Base-by-base conservation (phyloP, 257 asterid genomes). In the Ballota nigra region DNA sequence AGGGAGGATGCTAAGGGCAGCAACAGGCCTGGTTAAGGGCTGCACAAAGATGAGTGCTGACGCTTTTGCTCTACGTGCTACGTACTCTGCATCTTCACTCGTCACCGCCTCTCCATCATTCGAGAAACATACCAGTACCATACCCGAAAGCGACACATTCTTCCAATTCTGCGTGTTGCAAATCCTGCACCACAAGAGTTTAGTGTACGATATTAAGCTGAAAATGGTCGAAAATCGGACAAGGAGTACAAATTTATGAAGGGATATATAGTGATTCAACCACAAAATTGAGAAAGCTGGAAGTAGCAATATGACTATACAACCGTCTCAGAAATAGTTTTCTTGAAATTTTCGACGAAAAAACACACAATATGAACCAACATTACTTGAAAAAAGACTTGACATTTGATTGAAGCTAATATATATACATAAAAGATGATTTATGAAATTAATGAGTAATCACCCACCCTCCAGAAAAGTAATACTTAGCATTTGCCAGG, bases 31-130 rank as follows among this genome's bases (percentile, higher is more conserved):
- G 19, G 76, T 82, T 28, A 84, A 16, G 12, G 91, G 89, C 81
- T 80, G 82, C 31, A 84, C 95, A 40, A 84, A 88, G 67, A 88
- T 82, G 4, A 86, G 66, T 2, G 85, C 90, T 0, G 82, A 15
- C 22, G 90, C 90, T 29, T 79, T 73, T 62, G 81, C 77, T 67
- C 3, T 33, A 8, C 36, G 16, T 13, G 85, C 86, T 28, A 69
- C 86, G 9, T 11, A 68, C 75, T 80, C 88, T 2, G 86, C 86
- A 1, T 77, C 80, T 41, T 63, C 73, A 28, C 86, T 77, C 60
- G 16, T 24, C 10, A 53, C 47, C 1, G 1, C 19, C 1, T 59
- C 19, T 69, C 90, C 87, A 23, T 80, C 78, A 0, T 63, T 65
- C 1, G 83, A 77, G 82, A 81, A 83, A 41, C 90, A 86, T 3